These are phyloP conservation scores for Colletotrichum scovillei DNA, from an alignment of 2,329 filamentous ascomycete species.

Conservation along the genomic window DNA sequence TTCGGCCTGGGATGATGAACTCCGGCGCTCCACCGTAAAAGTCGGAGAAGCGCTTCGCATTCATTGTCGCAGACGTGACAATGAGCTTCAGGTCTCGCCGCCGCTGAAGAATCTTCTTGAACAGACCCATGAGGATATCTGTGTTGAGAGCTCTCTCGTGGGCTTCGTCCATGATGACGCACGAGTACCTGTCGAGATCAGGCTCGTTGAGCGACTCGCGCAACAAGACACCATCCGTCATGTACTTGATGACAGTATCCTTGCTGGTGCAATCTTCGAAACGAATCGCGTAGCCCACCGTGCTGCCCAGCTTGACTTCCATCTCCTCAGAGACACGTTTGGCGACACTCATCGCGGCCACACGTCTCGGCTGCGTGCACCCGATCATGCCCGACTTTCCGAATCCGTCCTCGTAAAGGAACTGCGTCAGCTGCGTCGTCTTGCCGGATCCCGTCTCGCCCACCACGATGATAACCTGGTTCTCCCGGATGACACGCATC, in stretches of 20 bases:
- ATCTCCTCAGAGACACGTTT: constrained; percentile 99
- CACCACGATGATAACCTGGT: constrained; percentile 96
- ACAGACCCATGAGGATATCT: constrained; percentile 95
- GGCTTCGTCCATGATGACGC: constrained; percentile 99
- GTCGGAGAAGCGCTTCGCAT: constrained; percentile 92
- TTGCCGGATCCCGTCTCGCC: constrained; percentile 98
- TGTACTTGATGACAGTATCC: constrained; percentile 97
- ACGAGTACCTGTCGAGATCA: constrained; percentile 95
- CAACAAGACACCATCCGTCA: constrained; percentile 96
- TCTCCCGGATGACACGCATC: constrained; percentile 91
- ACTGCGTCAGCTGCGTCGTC: constrained; percentile 97
- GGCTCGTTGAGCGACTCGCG: constrained; percentile 93
- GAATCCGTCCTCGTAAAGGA: constrained; percentile 95
- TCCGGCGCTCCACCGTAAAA: constrained; percentile 97
- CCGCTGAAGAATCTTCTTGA: constrained; percentile 95
- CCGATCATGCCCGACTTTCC: constrained; percentile 89
- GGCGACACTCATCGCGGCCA: constrained; percentile 98
- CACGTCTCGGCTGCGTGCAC: constrained; percentile 94
- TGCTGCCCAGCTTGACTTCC: constrained; percentile 88
- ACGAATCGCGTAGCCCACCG: constrained; percentile 95
- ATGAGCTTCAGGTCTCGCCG: constrained; percentile 94
- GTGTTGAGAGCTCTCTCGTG: constrained; percentile 97
- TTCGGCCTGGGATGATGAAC: constrained; percentile 94
- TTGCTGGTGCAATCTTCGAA: constrained; percentile 99
- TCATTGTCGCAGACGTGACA: constrained; percentile 99